phyloP scores from a whole-genome alignment of 176 grass and related monocot genomes.

The Hordeum vulgare region MorexV3_pseudomolecules_assembly NC_058522.1:553520741-553521240 shows the following conservation, averaged over 20 bases:
- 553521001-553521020: background rate
- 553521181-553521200: no score
- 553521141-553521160: no score
- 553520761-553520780: background rate
- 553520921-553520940: background rate
- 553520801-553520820: background rate
- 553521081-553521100: no score
- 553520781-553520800: background rate
- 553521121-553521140: no score
- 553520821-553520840: background rate
- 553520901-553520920: background rate
- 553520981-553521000: background rate
- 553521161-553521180: no score
- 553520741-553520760: background rate
- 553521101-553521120: no score
- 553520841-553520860: background rate
- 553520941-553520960: background rate
- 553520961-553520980: background rate
- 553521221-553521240: no score
- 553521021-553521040: no score
- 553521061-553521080: no score
- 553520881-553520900: background rate
- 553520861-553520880: background rate
- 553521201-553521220: no score
- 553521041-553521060: no score